phyloP scores from a whole-genome alignment of 768 basidiomycete species.

The Mycena albidolilacea region DNA sequence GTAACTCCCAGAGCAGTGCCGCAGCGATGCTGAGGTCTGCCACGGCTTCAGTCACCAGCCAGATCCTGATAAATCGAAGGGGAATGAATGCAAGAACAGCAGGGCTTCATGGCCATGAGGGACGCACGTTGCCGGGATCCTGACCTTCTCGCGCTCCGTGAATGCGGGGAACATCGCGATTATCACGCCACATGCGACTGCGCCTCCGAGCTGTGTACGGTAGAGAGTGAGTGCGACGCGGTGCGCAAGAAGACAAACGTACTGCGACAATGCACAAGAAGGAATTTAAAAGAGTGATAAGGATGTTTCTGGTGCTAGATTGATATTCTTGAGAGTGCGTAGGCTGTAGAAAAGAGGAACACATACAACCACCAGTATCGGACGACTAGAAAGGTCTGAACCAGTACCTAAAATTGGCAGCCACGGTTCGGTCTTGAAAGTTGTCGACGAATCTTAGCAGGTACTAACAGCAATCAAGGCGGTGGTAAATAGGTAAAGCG shows the following conservation, averaged over 20 bases:
- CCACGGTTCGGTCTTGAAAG: too few relatives aligned
- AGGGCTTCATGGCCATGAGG: conserved; percentile 12
- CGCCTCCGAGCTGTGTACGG: conserved; percentile 20
- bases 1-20: conserved; percentile 16
- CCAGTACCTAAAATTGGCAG: too few relatives aligned
- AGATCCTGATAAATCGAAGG: too few relatives aligned
- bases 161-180: conserved; percentile 19
- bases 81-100: background rate
- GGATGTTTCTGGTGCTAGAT: too few relatives aligned
- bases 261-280: background rate
- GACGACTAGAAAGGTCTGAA: too few relatives aligned
- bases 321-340: too few relatives aligned
- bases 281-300: too few relatives aligned
- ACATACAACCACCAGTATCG: too few relatives aligned
- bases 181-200: background rate
- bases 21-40: too few relatives aligned
- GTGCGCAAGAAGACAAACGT: conserved; percentile 7
- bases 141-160: conserved; percentile 16
- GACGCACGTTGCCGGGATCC: background rate
- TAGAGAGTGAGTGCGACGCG: conserved; percentile 6
- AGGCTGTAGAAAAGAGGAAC: too few relatives aligned
- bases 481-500: conserved; percentile 19
- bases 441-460: too few relatives aligned
- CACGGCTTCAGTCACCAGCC: too few relatives aligned
- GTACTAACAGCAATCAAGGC: conserved; percentile 13